Evolutionary conservation across 2,329 filamentous ascomycete genomes (phyloP).

Genomic region (Neospermospora avenae): DNA sequence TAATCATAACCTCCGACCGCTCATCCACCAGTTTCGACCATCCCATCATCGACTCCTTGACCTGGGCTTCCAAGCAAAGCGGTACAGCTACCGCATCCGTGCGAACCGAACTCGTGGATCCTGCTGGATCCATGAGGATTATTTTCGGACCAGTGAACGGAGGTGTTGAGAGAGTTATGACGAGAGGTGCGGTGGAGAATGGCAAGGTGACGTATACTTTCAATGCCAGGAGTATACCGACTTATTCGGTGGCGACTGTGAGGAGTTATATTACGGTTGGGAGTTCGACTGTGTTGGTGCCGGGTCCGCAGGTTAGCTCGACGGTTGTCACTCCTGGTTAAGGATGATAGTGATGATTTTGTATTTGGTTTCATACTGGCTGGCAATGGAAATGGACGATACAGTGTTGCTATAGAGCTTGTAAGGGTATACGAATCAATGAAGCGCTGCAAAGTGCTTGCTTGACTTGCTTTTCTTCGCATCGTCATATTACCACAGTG

Average conservation of each 20-base stretch:
- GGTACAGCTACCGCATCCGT: not conserved
- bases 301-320: not conserved
- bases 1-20: not conserved
- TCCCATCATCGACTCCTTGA: not conserved
- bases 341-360: not conserved
- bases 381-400: not conserved
- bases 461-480: too few relatives aligned
- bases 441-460: too few relatives aligned
- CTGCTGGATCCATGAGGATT: slow-evolving; percentile 1
- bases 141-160: slow-evolving; percentile 1
- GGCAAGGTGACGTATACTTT: not conserved
- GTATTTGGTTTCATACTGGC: not conserved
- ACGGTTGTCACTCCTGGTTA: not conserved
- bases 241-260: not conserved
- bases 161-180: not conserved
- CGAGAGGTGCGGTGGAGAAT: not conserved
- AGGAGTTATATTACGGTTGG: slow-evolving; percentile 5
- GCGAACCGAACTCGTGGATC: not conserved
- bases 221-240: not conserved
- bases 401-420: too few relatives aligned
- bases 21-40: not conserved
- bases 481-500: too few relatives aligned
- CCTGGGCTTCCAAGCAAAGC: not conserved
- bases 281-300: not conserved
- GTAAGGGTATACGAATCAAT: too few relatives aligned